Conservation (phyloP, 352 stramenopile genomes). For the Bremia lactucae region DNA sequence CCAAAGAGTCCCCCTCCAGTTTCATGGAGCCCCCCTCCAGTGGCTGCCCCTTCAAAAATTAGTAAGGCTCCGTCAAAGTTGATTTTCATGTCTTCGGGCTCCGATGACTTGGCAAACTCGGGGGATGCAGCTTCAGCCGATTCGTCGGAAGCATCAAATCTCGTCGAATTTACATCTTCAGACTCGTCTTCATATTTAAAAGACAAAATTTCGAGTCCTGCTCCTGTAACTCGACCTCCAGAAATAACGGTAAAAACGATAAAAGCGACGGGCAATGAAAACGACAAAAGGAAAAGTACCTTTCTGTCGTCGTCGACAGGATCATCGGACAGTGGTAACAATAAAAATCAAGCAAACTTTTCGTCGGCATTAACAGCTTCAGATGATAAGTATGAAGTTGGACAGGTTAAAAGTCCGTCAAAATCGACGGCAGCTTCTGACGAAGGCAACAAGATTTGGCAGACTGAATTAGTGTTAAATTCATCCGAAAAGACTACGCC, state of each 20-base stretch:
- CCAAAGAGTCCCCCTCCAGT: constrained; percentile 14
- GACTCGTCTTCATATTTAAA: constrained; percentile 4
- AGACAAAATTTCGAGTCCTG: constrained; percentile 18
- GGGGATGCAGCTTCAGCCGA: constrained; percentile 4
- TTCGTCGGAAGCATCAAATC: constrained; percentile 7
- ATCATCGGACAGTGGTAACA: constrained; percentile 3
- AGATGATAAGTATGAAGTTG: no score
- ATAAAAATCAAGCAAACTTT: no score
- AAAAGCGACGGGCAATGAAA: constrained; percentile 3
- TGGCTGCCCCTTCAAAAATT: constrained; percentile 9
- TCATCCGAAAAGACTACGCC: constrained; percentile 5
- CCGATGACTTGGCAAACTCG: constrained; percentile 6
- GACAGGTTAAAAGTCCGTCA: constrained; percentile 1
- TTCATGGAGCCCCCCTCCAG: constrained; percentile 15
- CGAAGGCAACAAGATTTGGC: constrained; percentile 4
- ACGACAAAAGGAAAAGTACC: constrained; percentile 6
- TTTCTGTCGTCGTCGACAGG: neutral
- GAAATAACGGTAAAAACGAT: constrained; percentile 1
- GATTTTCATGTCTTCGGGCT: constrained; percentile 1
- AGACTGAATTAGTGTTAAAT: constrained; percentile 7
- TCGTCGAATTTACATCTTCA: neutral
- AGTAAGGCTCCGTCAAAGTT: constrained; percentile 9
- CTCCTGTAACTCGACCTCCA: constrained; percentile 23
- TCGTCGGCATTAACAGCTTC: no score
- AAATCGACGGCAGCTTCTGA: constrained; percentile 7